phyloP scores from a whole-genome alignment of 371 early-diverging fungal genomes.

The Sporodiniella umbellata region DNA sequence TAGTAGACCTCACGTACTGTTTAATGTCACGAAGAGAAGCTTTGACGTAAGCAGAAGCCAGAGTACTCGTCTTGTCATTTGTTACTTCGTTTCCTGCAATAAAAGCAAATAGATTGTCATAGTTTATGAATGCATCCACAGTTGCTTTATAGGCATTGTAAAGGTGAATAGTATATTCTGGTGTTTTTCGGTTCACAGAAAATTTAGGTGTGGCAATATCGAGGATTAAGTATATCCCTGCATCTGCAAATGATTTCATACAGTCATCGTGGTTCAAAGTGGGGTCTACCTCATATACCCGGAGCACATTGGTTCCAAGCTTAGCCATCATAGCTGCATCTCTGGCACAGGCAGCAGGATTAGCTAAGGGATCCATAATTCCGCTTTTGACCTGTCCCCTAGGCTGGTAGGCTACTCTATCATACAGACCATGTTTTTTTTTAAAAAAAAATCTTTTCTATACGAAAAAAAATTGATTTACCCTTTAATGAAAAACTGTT shows the following conservation, averaged over 20 bases:
- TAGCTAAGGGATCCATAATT: constrained; percentile 62
- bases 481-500: constrained; percentile 80
- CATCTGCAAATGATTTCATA: constrained; percentile 68
- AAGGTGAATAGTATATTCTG: constrained; percentile 60
- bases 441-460: too few species aligned
- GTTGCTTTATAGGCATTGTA: constrained; percentile 57
- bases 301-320: constrained; percentile 71
- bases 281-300: constrained; percentile 77
- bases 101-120: constrained; percentile 68
- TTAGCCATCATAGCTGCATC: constrained; percentile 67
- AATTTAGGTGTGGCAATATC: constrained; percentile 64
- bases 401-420: constrained; percentile 74
- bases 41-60: constrained; percentile 71
- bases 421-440: too few species aligned
- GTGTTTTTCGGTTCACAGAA: constrained; percentile 64
- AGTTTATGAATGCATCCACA: constrained; percentile 65
- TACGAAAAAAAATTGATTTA: too few species aligned
- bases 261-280: constrained; percentile 66
- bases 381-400: constrained; percentile 28
- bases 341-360: constrained; percentile 57
- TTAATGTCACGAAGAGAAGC: constrained; percentile 74
- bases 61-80: constrained; percentile 64
- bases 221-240: constrained; percentile 70
- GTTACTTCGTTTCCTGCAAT: constrained; percentile 83
- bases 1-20: constrained; percentile 47